Percentiles rank a stretch among this genome's conserved stretches.
Evolutionary conservation across 768 basidiomycete genomes (phyloP).

Genomic region (Tulasnella sp.): DNA sequence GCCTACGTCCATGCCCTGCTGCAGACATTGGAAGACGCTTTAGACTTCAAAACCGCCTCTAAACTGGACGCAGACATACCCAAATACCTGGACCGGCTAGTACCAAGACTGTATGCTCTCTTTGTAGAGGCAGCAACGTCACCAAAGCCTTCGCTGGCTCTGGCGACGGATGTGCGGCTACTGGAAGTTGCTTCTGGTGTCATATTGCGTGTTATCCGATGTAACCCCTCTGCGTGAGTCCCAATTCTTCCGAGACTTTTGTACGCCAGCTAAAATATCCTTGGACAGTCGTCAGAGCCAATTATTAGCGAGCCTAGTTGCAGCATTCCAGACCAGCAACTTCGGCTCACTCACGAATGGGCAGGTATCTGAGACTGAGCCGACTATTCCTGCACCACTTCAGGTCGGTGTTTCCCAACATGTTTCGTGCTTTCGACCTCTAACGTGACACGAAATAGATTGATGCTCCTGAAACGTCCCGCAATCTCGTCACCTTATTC

Average conservation of each 20-base stretch:
- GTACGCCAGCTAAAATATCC: neutral
- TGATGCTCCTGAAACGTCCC: conserved; percentile 53
- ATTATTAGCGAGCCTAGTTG: conserved; percentile 46
- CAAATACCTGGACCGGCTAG: conserved; percentile 77
- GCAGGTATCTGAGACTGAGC: conserved; percentile 53
- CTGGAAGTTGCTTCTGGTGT: conserved; percentile 67
- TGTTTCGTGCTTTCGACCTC: too few relatives aligned
- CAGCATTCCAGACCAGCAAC: conserved; percentile 60
- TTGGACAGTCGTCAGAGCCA: neutral
- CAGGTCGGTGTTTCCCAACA: conserved; percentile 49
- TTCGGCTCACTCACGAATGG: conserved; percentile 59
- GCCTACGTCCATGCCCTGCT: conserved; percentile 88
- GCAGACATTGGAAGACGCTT: conserved; percentile 63
- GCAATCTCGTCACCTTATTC: conserved; percentile 68
- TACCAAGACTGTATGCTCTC: conserved; percentile 71
- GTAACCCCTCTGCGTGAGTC: conserved; percentile 67
- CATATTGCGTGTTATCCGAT: conserved; percentile 67
- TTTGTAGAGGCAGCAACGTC: conserved; percentile 51
- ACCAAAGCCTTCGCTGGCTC: conserved; percentile 39
- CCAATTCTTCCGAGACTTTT: neutral
- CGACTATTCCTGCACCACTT: conserved; percentile 53
- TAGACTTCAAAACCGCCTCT: conserved; percentile 54
- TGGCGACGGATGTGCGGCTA: conserved; percentile 56
- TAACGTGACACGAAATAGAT: conserved; percentile 44
- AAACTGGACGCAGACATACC: conserved; percentile 69